A percentile compares a stretch with the other conserved stretches of the same genome.
Evolutionary conservation across 768 basidiomycete species (phyloP).

Genomic region (Solioccasus polychromus): DNA sequence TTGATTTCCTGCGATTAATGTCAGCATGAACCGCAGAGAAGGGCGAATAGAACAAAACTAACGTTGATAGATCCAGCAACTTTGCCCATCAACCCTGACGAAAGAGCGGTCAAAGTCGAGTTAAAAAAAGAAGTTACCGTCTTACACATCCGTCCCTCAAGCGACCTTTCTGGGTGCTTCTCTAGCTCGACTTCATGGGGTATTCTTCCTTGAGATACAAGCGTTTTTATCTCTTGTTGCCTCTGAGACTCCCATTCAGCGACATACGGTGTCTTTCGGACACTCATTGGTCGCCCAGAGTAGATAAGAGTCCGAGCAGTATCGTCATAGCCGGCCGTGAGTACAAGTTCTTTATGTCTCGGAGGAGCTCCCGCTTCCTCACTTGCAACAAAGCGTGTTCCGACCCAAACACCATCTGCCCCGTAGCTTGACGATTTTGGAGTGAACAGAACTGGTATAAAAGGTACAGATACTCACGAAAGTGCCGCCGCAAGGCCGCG

Average conservation of each 20-base stretch:
- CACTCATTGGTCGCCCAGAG: conserved; percentile 76
- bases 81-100: conserved; percentile 72
- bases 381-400: conserved; percentile 82
- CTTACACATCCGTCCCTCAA: conserved; percentile 61
- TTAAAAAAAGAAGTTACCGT: background rate
- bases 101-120: conserved; percentile 2
- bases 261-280: conserved; percentile 79
- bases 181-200: conserved; percentile 75
- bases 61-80: conserved; percentile 71
- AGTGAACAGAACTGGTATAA: background rate
- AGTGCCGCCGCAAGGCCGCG: conserved; percentile 75
- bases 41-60: conserved; percentile 19
- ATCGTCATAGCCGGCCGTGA: conserved; percentile 76
- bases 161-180: conserved; percentile 61
- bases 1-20: conserved; percentile 58
- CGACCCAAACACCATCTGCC: conserved; percentile 85
- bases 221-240: conserved; percentile 52
- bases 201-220: conserved; percentile 63
- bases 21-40: conserved; percentile 1
- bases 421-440: conserved; percentile 54
- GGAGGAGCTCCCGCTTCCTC: conserved; percentile 78
- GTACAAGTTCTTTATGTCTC: conserved; percentile 63
- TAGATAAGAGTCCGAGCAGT: conserved; percentile 69
- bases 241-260: conserved; percentile 69
- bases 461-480: conserved; percentile 41